Base-by-base conservation (phyloP, 1,139 yeast genomes). In the Hyphopichia khmerensis region DNA sequence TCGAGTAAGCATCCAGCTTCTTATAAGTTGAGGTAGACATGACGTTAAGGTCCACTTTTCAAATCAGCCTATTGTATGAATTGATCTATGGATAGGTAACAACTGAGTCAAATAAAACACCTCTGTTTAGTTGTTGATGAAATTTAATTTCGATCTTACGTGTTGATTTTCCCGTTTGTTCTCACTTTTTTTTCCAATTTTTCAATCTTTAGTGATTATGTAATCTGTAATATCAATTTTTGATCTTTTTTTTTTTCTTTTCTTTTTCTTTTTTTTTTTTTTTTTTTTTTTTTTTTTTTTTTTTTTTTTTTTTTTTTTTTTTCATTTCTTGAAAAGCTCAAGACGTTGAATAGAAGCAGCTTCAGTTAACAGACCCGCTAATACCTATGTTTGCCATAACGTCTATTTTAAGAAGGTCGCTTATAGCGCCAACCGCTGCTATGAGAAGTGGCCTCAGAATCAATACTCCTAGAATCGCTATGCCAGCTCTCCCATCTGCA, bases 1-100 rank as follows among this genome's bases (percentile, higher is more conserved):
- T 48, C 24, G 62, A 47, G 49, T 64, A 65, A 60, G 87, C 90
- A 63, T 89, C 96, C 67, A 79, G 81, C 69, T 87, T 87, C 71
- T 88, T 90, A 68, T 88, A 88, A 36, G 88, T 76, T 59, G 76
- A 81, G 39, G 95, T 82, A 40, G 96, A 86, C 93, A 89, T 88
- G 41, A 3, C 13, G 29, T 7, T 26, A 4, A 9, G 29, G 4
- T 7, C 29, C 29, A 26, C 29, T 26, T 26, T 8, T 9, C 29
- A 26, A 26, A 26, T 26, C 29, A 26, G n/a, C n/a, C 29, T 26
- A 13, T 7, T 7, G 10, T 26, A 9, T 11, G 29, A 26, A 26
- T 11, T 26, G 29, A 26, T 26, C n/a, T 7, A 26, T 26, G 24
- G 24, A 21, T 21, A 21, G 24, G 5, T 13, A 26, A 26, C n/a